Base-by-base conservation (phyloP, 805 yeast genomes). In the Helenozyma baotianmanensis region DNA sequence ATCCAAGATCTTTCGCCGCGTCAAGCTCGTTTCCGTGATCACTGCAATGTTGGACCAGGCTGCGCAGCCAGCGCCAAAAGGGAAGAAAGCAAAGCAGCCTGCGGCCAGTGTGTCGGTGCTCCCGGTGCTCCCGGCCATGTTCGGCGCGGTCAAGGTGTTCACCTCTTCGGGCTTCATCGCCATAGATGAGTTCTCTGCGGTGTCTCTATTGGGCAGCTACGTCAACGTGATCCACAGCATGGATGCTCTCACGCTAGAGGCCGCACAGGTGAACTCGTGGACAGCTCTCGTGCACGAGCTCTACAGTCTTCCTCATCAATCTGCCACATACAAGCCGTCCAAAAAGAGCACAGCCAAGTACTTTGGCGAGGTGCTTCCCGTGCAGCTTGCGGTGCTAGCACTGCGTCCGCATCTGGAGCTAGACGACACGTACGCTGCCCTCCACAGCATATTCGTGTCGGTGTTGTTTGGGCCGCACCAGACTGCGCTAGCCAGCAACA, bases 1-100 rank as follows among this genome's bases (percentile, higher is more conserved):
- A 40, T 61, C 63, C 30, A 62, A 56, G 32, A 39, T 58, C 1
- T 60, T 75, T 37, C 66, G 68, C 31, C 63, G 60, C 26, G 49
- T 58, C 25, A 53, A 47, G 34, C 32, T 46, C 19, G 40, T 56
- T 9, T 50, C 40, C 14, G 26, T 50, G 4, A 27, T 47, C 15
- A 23, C 34, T 8, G 37, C 38, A 3, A 47, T 50, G 4, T 29
- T 48, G 13, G 42, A 35, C 24, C 27, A 32, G 14, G 35, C 22
- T 2, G 23, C 23, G 4, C 14, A 24, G 16, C 12, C 12, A 7
- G 24, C 23, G 16, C 21, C 24, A 9, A n/a, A 17, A 13, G 12
- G 10, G 10, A 14, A 23, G 6, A 10, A 15, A 4, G 15, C 4
- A 3, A 17, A 19, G n/a, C 4, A 6, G 6, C 14, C 19, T 15